Evolutionary conservation across 495 filamentous ascomycete genomes (phyloP), one percentile per base, ranked within the genome.

Genomic region (Cairneyella variabilis): DNA sequence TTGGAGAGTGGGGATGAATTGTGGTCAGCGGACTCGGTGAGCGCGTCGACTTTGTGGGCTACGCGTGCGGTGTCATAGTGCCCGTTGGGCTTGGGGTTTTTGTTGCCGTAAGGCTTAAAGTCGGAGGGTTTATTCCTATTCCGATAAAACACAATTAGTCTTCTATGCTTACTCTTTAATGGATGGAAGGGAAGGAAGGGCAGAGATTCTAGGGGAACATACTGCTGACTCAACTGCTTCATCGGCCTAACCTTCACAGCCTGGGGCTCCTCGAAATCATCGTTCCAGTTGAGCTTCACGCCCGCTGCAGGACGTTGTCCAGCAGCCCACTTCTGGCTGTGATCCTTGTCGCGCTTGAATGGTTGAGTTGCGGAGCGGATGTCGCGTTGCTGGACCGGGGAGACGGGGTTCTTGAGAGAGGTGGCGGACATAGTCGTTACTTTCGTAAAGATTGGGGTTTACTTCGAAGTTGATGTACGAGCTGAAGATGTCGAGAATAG

Each of bases 281-380:
- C 10, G 16, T n/a, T 14, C 43, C 22, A 50, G 4, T 26, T 20
- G n/a, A 49, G 6, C 9, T 39, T 51, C 11, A 34, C 27, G 8
- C 55, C 56, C 21, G 41, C 38, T 12, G 25, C 17, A 7, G 57
- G 49, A 9, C 57, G 57, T 1, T n/a, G n/a, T 5, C 62, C 62
- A 25, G 38, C 10, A 16, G 17, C 21, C 62, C 62, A 65, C 38
- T 65, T 65, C 45, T 37, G 26, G 30, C 43, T 17, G 46, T 59
- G 53, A 27, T 65, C 56, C 26, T 62, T 62, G 30, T 60, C 53
- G n/a, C 62, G 59, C 36, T 62, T 61, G 51, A 21, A 60, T 6
- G 40, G 25, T 10, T 45, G 44, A 20, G 46, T 43, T 8, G 43
- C 48, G 25, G 56, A 59, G 16, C 62, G 56, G 39, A 65, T 62